phyloP scores from a whole-genome alignment of 139 green algal genomes.

The Gonium pectorale region DNA sequence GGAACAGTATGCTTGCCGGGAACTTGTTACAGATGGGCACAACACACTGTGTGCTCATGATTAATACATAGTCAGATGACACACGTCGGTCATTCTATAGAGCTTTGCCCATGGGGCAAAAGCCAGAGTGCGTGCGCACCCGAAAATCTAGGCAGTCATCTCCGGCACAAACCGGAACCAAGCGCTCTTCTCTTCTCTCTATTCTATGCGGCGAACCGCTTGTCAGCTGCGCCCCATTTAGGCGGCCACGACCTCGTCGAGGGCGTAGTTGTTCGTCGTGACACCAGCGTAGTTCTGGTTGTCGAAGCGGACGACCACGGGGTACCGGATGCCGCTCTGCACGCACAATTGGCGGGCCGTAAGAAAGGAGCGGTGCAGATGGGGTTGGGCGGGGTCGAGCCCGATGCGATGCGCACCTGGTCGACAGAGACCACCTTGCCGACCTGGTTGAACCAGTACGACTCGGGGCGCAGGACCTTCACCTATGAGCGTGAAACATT shows the following conservation, averaged over 20 bases:
- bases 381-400: background rate
- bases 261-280: constrained; percentile 97
- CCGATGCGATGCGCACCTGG: constrained; percentile 72
- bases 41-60: too few species aligned
- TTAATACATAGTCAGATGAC: too few species aligned
- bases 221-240: constrained; percentile 18
- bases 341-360: background rate
- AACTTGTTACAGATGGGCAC: too few species aligned
- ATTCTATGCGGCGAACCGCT: background rate
- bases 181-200: constrained; percentile 31
- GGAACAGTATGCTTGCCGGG: too few species aligned
- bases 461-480: constrained; percentile 97
- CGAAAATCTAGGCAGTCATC: background rate
- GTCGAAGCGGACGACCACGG: constrained; percentile 97
- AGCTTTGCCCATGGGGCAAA: too few species aligned
- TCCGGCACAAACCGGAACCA: constrained; percentile 3
- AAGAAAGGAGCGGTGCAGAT: too few species aligned
- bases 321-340: constrained; percentile 96
- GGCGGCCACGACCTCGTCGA: constrained; percentile 88
- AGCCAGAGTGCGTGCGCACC: too few species aligned
- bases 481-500: too few species aligned
- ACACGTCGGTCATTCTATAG: too few species aligned
- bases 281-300: constrained; percentile 98
- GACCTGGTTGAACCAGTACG: constrained; percentile 98
- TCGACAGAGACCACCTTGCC: constrained; percentile 99